These are phyloP conservation scores for Limnanthes douglasii DNA, from an alignment of 345 rosid genomes.

Conservation along the genomic window DNA sequence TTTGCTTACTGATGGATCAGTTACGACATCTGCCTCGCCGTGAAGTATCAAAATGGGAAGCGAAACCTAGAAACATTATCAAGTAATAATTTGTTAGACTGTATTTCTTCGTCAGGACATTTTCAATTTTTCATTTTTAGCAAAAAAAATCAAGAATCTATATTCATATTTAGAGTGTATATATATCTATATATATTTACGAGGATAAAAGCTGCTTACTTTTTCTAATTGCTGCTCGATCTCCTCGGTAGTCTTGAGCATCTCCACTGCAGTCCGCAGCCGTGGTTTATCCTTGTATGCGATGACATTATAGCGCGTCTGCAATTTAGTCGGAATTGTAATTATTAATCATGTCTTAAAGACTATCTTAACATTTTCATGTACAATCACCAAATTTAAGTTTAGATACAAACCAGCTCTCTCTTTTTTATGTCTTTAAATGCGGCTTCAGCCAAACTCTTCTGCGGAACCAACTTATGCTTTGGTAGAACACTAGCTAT, in stretches of 20 bases:
- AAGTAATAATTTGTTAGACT: too few relatives aligned
- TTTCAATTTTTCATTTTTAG: too few relatives aligned
- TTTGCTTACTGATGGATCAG: constrained; percentile 88
- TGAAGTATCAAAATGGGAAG: constrained; percentile 72
- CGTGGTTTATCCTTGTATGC: constrained; percentile 79
- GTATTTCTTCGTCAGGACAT: too few relatives aligned
- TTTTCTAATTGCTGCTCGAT: constrained; percentile 51
- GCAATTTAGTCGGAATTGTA: constrained; percentile 11
- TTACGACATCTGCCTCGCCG: constrained; percentile 71
- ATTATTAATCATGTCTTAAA: too few relatives aligned
- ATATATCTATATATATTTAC: neutral
- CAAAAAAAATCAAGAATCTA: neutral
- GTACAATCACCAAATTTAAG: too few relatives aligned
- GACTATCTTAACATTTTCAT: too few relatives aligned
- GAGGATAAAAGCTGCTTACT: constrained; percentile 15
- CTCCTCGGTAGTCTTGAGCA: constrained; percentile 63
- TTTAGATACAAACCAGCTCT: constrained; percentile 33
- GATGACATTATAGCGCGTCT: constrained; percentile 58
- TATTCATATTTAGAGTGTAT: neutral
- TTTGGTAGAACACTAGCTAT: constrained; percentile 62
- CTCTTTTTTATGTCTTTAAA: constrained; percentile 55
- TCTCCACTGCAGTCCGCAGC: constrained; percentile 53
- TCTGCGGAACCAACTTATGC: constrained; percentile 77
- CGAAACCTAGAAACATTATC: constrained; percentile 38
- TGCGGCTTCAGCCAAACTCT: constrained; percentile 70